phyloP scores from a whole-genome alignment of 768 basidiomycete species.

The Leccinellum rugosiceps region DNA sequence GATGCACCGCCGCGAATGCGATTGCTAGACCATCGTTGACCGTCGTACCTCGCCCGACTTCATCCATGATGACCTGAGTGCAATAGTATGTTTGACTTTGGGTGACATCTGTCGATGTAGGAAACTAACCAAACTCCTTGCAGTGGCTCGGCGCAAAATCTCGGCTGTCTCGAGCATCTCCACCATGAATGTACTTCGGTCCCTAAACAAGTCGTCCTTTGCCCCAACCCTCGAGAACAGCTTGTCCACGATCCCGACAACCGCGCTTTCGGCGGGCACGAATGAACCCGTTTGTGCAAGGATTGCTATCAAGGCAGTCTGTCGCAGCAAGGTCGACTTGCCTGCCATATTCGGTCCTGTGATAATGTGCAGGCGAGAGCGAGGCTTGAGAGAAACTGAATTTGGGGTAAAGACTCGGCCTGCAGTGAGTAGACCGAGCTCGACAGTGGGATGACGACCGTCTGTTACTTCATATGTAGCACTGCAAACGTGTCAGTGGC shows the following conservation, averaged over 20 bases:
- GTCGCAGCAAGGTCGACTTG: slow-evolving; percentile 91
- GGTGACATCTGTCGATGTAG: background rate
- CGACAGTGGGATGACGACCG: slow-evolving; percentile 92
- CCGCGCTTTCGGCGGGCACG: slow-evolving; percentile 83
- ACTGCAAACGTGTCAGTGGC: slow-evolving; percentile 28
- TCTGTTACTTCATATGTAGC: slow-evolving; percentile 63
- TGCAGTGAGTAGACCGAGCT: slow-evolving; percentile 72
- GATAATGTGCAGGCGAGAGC: slow-evolving; percentile 72
- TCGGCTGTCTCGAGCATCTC: slow-evolving; percentile 95
- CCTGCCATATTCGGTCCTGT: slow-evolving; percentile 97
- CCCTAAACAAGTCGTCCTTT: slow-evolving; percentile 90
- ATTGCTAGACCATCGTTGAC: slow-evolving; percentile 90
- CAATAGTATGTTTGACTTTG: slow-evolving; percentile 3
- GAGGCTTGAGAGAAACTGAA: slow-evolving; percentile 57
- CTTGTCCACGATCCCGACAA: slow-evolving; percentile 83
- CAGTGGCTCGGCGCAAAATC: slow-evolving; percentile 81
- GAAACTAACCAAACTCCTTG: slow-evolving; percentile 68
- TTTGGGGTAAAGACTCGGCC: slow-evolving; percentile 86
- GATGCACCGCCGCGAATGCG: slow-evolving; percentile 86
- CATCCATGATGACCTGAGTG: slow-evolving; percentile 94
- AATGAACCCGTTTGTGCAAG: slow-evolving; percentile 92
- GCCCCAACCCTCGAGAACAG: slow-evolving; percentile 95
- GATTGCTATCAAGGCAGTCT: slow-evolving; percentile 85
- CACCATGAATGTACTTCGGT: slow-evolving; percentile 97
- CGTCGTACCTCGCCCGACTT: slow-evolving; percentile 96